phyloP scores from a whole-genome alignment of 2,329 filamentous ascomycete genomes.

The Colletotrichum godetiae region DNA sequence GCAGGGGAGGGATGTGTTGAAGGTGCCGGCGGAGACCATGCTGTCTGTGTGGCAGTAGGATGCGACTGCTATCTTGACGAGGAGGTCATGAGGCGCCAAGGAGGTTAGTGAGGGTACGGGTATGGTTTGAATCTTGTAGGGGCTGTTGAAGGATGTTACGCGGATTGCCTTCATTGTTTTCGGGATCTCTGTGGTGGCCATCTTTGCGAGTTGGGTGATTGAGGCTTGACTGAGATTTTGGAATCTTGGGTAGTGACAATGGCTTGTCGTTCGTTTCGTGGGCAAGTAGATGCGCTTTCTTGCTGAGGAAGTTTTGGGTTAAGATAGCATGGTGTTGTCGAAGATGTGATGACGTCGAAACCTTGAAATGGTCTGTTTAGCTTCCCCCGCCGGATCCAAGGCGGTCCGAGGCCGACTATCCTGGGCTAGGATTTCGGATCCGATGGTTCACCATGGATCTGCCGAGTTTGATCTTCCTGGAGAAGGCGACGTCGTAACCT shows the following conservation, averaged over 20 bases:
- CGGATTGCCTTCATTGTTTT: background rate
- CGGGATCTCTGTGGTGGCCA: background rate
- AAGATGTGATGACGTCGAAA: background rate
- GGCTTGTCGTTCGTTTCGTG: too few relatives aligned
- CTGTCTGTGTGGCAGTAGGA: constrained; percentile 72
- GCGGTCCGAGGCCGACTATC: background rate
- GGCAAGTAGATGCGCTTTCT: background rate
- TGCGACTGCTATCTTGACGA: constrained; percentile 69
- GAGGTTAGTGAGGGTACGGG: background rate
- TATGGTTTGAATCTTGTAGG: background rate
- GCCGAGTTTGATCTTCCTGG: background rate
- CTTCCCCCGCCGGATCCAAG: background rate
- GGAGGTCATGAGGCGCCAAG: constrained; percentile 59
- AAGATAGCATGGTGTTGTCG: background rate
- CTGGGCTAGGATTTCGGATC: background rate
- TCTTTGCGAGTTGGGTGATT: background rate
- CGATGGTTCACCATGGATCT: background rate
- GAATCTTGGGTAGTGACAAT: too few relatives aligned
- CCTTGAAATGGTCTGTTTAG: background rate
- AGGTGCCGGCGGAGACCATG: constrained; percentile 63
- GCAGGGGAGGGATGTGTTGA: constrained; percentile 59
- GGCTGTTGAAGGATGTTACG: background rate
- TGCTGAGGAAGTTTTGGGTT: background rate
- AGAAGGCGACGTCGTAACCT: background rate
- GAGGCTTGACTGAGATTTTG: too few relatives aligned